phyloP scores from a whole-genome alignment of 179 eudicot genomes.

The Spinacia oleracea region DNA sequence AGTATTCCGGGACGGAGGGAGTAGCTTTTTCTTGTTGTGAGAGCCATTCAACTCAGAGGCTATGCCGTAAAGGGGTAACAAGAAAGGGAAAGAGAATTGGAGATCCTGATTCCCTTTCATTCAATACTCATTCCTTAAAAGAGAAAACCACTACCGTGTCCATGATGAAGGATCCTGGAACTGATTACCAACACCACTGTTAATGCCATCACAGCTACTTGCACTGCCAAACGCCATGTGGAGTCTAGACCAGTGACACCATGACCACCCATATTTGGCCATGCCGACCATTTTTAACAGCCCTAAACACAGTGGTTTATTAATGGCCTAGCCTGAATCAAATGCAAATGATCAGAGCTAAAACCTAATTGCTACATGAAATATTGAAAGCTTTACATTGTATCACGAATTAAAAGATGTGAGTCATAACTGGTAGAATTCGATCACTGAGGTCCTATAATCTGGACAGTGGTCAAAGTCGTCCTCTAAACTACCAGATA shows the following conservation, averaged over 20 bases:
- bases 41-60: not conserved
- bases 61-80: not conserved
- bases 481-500: not conserved
- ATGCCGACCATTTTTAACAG: not conserved
- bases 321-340: not conserved
- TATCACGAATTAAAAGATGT: not conserved
- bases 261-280: not conserved
- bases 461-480: not conserved
- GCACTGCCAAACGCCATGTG: not conserved
- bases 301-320: too few species aligned
- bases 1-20: too few species aligned
- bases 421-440: not conserved
- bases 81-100: not conserved
- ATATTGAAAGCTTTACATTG: not conserved
- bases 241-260: not conserved
- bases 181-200: not conserved
- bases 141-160: not conserved
- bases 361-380: not conserved
- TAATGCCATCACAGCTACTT: not conserved
- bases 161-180: not conserved
- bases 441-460: not conserved
- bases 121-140: not conserved
- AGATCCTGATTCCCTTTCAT: not conserved
- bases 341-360: not conserved
- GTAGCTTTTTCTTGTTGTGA: too few species aligned